Base-by-base conservation (phyloP, 2,329 filamentous ascomycete genomes). In the Fusarium sp. region DNA sequence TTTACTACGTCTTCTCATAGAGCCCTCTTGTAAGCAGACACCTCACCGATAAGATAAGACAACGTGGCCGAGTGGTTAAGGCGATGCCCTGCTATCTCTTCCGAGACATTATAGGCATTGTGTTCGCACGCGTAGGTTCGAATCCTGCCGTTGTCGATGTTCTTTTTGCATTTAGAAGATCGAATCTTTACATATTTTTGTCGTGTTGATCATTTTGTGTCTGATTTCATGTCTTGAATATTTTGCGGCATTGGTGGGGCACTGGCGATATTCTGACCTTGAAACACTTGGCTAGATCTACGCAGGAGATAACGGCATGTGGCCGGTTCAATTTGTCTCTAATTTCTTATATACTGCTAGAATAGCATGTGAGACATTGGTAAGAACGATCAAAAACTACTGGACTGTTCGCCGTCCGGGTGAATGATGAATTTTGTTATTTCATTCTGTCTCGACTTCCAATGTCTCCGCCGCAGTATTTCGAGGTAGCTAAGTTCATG, bases 1-100 rank as follows among this genome's bases (percentile, higher is more conserved):
- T 22, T 5, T 18, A 1, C 4, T 6, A 8, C 2, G 4, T 54
- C 20, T 10, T 28, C 2, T 9, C 1, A 55, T 55, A 55, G 35
- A 54, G 6, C 1, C 14, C 1, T 28, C 5, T 38, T 28, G 18
- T 0, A 4, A 3, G 0, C 1, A 0, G 0, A 5, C 3, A 12
- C 17, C 22, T 11, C n/a, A 66, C 42, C 11, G 41, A 68, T 54
- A 42, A 58, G 53, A 47, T 22, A 38, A 68, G 65, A 68, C 65
- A 68, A 67, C 65, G 65, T 68, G 65, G 65, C 65, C 65, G 65
- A 67, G 65, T 68, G 65, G 65, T 68, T 68, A 68, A 68, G 63
- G 65, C 65, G 65, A 68, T 68, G 65, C 65, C 65, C 65, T 68
- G 65, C 65, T 68, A 68, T 68, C 53, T 68, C 54, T 32, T 54